Base-by-base conservation (phyloP, 2,329 filamentous ascomycete genomes). In the Epichloe baconii region DNA sequence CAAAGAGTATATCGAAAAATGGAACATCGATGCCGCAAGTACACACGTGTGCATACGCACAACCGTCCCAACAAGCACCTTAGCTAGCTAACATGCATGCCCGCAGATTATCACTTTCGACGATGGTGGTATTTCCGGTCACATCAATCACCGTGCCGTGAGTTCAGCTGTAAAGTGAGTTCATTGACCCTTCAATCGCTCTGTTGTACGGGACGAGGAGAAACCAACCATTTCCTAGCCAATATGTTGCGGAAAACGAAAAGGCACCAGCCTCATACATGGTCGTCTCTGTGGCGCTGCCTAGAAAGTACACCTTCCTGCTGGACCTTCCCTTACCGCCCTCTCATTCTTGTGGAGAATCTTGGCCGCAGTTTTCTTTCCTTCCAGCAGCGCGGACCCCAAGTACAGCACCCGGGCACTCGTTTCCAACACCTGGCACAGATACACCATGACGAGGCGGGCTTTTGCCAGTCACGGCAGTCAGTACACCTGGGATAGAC, bases 401-500 rank as follows among this genome's bases (percentile, higher is more conserved):
- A 45, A 52, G 17, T 44, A 54, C 46, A 57, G 59, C 19, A 57
- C 62, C 21, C 61, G 60, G 35, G 66, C 64, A 1, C 57, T 71
- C 14, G 41, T 68, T 2, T 65, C 66, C 35, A 71, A 64, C 47
- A 61, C 65, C 0, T 69, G 65, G 66, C 52, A 55, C 8, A 61
- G 60, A 14, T 70, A 71, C 54, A 54, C 60, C 35, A 55, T 61
- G 50, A 67, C 66, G 5, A 58, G 68, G n/a, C 44, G 56, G 10
- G 67, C 68, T 0, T 69, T 71, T 53, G 58, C 62, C 19, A 63
- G 64, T 44, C 67, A 71, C 52, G 54, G 54, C 36, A 68, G 64
- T 50, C 68, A 71, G 56, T 70, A 70, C 50, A 66, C 66, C 1
- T 70, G 67, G 66, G 68, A 70, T 51, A 59, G 68, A 15, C 59